Evolutionary conservation across 2,329 filamentous ascomycete genomes (phyloP), one percentile per base, ranked within the genome.

Genomic region (Blastomyces parvus): DNA sequence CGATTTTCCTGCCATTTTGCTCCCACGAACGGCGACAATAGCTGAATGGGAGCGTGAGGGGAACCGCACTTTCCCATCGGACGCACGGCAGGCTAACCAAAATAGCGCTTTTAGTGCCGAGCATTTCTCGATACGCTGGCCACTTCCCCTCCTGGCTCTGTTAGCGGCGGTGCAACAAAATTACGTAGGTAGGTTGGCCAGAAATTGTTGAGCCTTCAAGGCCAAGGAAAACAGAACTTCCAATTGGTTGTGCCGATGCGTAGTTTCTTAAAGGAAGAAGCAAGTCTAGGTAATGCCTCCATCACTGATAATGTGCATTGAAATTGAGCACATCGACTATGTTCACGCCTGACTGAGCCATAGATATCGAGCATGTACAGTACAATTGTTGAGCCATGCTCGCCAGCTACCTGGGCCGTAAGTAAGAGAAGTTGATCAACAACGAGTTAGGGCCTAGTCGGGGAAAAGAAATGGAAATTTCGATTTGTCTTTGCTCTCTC

Each of bases 401-500:
- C 25, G 22, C 22, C 4, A 27, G 5, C 11, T 27, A 13, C 25
- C 13, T 52, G 4, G 22, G 5, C 25, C 48, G 38, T 36, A 4
- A 9, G 22, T 7, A 42, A 22, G 36, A 27, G 14, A 17, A 36
- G 22, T 42, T 22, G 40, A 60, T 17, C 40, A 33, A 33, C 25
- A 7, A 44, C 13, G 2, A 42, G 58, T 25, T 19, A 0, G 30
- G 30, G 9, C 50, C 40, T 30, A 53, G 44, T 60, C 57, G 55
- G 30, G 48, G 48, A 27, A 27, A 60, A 55, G 46, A 44, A 60
- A 60, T 48, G 57, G 57, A 61, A 40, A 57, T 53, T 53, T 59
- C 50, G 59, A 59, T 63, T 63, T 60, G 48, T 55, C 38, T 61
- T 56, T n/a, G 55, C 33, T 53, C 36, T 36, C 17, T 38, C 48